Base-by-base conservation (phyloP, 805 yeast genomes). In the Wickerhamomyces chambardii region DNA sequence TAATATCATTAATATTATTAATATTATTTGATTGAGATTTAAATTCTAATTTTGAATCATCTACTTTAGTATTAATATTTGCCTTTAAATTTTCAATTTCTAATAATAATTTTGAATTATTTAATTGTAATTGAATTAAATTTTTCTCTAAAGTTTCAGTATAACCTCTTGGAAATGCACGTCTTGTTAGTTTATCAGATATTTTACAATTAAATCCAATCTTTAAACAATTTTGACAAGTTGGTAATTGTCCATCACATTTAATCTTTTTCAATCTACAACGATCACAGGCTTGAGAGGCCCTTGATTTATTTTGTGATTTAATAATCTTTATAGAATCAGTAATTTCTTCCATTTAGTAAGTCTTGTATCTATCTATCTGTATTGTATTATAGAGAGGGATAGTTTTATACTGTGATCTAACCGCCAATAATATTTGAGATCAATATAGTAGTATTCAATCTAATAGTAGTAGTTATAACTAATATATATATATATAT, bases 121-220 rank as follows among this genome's bases (percentile, higher is more conserved):
- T 79, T 31, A 72, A 70, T 50, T 82, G 87, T 36, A 82, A 58
- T 25, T 68, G 68, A 25, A 74, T 67, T 31, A 83, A 61, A 45
- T 73, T 75, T 36, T 65, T 66, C 48, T 83, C 94, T 44, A 83
- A 58, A 46, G 75, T 76, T 56, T 80, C 85, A 1, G 94, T 83
- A 49, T 83, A 83, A 0, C 92, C 90, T 47, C 78, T 78, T 3
- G 92, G 90, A 41, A 82, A 80, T 2, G 89, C 84, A 40, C 86
- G 64, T 55, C 94, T 65, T 0, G 87, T 75, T 19, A 83, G 56
- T 50, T 78, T 80, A 56, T 82, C 90, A 36, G 82, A 73, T 4
- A 82, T 81, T 29, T 75, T 70, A 53, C 94, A 83, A 31, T 70
- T 75, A 46, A 77, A 78, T 1, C 78, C 80, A 30, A 78, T 74